Base-by-base conservation (phyloP, 345 rosid species). In the Syzygium oleosum region DNA sequence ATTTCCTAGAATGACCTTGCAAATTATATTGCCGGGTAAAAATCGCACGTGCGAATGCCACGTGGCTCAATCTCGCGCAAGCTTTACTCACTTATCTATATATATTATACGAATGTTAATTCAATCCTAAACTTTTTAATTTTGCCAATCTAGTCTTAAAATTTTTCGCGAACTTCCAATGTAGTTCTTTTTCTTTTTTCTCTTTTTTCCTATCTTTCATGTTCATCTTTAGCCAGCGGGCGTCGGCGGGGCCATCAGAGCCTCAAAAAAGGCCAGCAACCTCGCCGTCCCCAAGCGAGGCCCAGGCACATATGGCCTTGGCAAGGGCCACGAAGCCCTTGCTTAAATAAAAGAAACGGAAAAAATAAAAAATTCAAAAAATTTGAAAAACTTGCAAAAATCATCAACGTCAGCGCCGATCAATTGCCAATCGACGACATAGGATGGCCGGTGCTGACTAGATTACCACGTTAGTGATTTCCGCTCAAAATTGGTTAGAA, bases 391-490 rank as follows among this genome's bases (percentile, higher is more conserved):
- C 38, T 34, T 59, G 13, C 31, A 27, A 5, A 12, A 59, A 59
- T 12, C 0, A 0, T 59, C 2, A 15, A 59, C 12, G 2, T 52
- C 4, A 52, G 16, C 53, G 4, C 15, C 2, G 13, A 4, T 52
- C 5, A 52, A 52, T 52, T 12, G 53, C 15, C 3, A 52, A 8
- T 12, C 68, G 13, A 1, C 13, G 17, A 6, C 16, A 3, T 13
- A 61, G 17, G 9, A 27, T 12, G 68, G 34, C 4, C 0, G 2
- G 1, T 0, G 4, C 19, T 61, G 14, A 2, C 15, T 61, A 13
- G 12, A 61, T 9, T 61, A 12, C 4, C 0, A n/a, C 0, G 8
- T 61, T 1, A 27, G 0, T 1, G 0, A n/a, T 27, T 61, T 61
- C 0, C 7, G 0, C 6, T 2, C 12, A 13, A 61, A 61, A 61